A percentile compares a stretch with the other conserved stretches of the same genome.
Evolutionary conservation across 1,284 basidiomycete species (phyloP).

Genomic region (Apiotrichum sp.): DNA sequence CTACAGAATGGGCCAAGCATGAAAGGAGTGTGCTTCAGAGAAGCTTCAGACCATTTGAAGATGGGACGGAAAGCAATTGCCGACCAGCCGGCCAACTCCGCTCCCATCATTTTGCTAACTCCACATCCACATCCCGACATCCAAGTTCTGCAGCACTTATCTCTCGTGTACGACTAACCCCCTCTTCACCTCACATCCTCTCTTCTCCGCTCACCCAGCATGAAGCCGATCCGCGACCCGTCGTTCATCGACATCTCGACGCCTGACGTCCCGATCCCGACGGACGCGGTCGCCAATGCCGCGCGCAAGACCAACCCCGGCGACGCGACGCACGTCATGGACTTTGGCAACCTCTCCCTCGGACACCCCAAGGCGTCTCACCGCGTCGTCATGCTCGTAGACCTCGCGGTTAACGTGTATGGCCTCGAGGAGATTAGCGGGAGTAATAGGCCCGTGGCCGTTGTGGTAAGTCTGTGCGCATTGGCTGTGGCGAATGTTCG

Average conservation of each 20-base stretch:
- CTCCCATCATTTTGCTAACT: too few relatives aligned
- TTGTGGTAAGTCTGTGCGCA: conserved; percentile 19
- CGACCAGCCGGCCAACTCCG: too few relatives aligned
- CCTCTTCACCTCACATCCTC: too few relatives aligned
- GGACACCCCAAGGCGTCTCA: conserved; percentile 14
- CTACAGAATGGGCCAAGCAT: too few relatives aligned
- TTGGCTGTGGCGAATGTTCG: too few relatives aligned
- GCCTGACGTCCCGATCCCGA: background rate
- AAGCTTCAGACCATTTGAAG: too few relatives aligned
- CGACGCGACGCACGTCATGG: conserved; percentile 11
- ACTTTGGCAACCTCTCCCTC: conserved; percentile 29
- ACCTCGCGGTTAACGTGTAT: conserved; percentile 34
- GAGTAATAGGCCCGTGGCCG: conserved; percentile 24
- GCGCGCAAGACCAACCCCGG: background rate
- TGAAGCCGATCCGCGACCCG: background rate
- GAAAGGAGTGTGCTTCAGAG: too few relatives aligned
- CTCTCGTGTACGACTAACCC: too few relatives aligned
- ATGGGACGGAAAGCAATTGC: too few relatives aligned
- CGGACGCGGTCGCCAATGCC: background rate
- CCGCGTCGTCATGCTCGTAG: conserved; percentile 24
- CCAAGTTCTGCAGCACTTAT: too few relatives aligned
- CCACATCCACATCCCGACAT: too few relatives aligned
- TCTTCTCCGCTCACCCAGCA: background rate
- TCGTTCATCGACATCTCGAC: background rate
- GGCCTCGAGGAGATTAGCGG: conserved; percentile 36